Percentiles rank a stretch among this genome's conserved stretches.
These are phyloP conservation scores for Pseudogymnoascus sp. DNA, from an alignment of 2,329 filamentous ascomycete species.

Conservation along the genomic window DNA sequence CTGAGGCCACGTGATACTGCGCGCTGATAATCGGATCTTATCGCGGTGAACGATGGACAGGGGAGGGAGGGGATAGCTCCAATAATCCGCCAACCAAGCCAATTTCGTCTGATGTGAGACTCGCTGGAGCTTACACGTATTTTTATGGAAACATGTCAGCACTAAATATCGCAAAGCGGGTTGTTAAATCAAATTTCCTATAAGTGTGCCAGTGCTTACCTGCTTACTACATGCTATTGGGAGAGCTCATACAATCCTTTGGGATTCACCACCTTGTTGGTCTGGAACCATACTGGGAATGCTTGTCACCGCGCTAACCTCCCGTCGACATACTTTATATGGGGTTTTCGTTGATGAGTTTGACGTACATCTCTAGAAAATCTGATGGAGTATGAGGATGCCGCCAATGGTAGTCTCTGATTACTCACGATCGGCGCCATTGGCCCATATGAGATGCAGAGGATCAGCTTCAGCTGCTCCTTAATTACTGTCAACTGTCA, in stretches of 20 bases:
- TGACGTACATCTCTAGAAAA: neutral
- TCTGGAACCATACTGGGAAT: neutral
- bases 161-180: neutral
- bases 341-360: neutral
- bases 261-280: neutral
- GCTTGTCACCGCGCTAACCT: neutral
- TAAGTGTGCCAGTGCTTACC: neutral
- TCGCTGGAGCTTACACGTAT: neutral
- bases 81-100: neutral
- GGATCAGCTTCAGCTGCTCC: neutral
- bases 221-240: neutral
- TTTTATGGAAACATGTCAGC: neutral
- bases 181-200: neutral
- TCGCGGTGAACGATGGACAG: neutral
- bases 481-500: neutral
- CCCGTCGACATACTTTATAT: neutral
- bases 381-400: neutral
- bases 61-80: neutral
- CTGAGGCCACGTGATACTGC: neutral
- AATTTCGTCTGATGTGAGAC: constrained; percentile 5
- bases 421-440: neutral
- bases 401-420: neutral
- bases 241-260: neutral
- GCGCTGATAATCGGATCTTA: neutral
- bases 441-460: neutral